A percentile compares a stretch with the other conserved stretches of the same genome.
Conservation (phyloP, 2,329 filamentous ascomycete species). For the Aspergillus sp. region DNA sequence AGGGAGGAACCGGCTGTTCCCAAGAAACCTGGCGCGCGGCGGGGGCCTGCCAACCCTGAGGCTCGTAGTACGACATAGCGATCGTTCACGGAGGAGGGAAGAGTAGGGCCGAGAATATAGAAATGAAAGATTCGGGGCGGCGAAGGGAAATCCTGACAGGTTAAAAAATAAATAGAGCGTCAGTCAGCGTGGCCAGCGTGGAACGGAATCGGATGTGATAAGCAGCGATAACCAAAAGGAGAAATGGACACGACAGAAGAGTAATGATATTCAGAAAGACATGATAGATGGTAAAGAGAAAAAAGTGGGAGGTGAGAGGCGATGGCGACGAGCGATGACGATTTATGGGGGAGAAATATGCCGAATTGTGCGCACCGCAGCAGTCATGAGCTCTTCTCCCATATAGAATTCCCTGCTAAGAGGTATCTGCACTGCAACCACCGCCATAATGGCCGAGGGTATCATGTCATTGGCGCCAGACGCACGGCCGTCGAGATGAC, state of each 20-base stretch:
- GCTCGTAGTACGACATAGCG: constrained; percentile 64
- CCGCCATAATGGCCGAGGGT: no score
- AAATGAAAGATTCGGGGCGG: neutral
- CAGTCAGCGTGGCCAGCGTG: neutral
- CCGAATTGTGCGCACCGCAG: neutral
- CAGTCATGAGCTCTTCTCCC: no score
- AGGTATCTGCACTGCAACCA: no score
- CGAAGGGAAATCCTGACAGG: neutral
- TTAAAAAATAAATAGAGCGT: neutral
- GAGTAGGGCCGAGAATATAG: neutral
- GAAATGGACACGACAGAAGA: neutral
- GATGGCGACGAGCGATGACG: constrained; percentile 12
- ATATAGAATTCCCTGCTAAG: no score
- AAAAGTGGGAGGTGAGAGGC: constrained; percentile 2
- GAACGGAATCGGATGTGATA: neutral
- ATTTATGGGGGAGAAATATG: neutral
- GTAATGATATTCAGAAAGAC: no score
- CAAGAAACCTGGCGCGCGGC: constrained; percentile 58
- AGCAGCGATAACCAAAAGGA: neutral
- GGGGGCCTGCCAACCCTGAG: constrained; percentile 56
- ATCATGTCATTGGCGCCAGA: no score
- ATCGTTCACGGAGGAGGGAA: neutral
- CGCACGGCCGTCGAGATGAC: no score
- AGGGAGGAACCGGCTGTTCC: constrained; percentile 66
- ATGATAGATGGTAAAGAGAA: neutral